phyloP scores from a whole-genome alignment of 495 filamentous ascomycete species.

The Tuber microsphaerosporum region DNA sequence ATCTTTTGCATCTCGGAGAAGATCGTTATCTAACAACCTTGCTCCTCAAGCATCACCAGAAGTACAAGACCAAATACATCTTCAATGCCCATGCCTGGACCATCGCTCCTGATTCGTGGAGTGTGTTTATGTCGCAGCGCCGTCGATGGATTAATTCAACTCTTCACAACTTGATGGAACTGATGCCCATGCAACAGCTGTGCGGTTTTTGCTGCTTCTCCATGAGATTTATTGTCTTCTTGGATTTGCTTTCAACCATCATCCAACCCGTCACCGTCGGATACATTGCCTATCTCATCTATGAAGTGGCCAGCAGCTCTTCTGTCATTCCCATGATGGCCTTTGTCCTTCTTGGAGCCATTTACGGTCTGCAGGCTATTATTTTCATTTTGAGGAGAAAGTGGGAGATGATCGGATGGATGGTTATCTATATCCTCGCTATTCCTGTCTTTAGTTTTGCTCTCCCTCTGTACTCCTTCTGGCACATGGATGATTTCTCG shows the following conservation, averaged over 20 bases:
- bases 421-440: slow-evolving; percentile 89
- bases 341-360: slow-evolving; percentile 81
- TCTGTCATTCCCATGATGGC: slow-evolving; percentile 69
- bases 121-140: slow-evolving; percentile 92
- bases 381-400: slow-evolving; percentile 94
- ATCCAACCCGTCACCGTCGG: slow-evolving; percentile 87
- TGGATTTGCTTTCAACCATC: slow-evolving; percentile 85
- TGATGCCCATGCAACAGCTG: slow-evolving; percentile 84
- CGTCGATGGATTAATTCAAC: slow-evolving; percentile 99
- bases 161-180: slow-evolving; percentile 92
- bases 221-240: slow-evolving; percentile 96
- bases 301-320: slow-evolving; percentile 55
- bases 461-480: slow-evolving; percentile 92
- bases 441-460: slow-evolving; percentile 87
- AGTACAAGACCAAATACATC: slow-evolving; percentile 97
- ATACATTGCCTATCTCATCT: slow-evolving; percentile 85
- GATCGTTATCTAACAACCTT: slow-evolving; percentile 95
- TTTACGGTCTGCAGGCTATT: slow-evolving; percentile 93
- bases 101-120: slow-evolving; percentile 86
- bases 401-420: slow-evolving; percentile 99
- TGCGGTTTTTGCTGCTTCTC: slow-evolving; percentile 99
- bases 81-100: slow-evolving; percentile 90
- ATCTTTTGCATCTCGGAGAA: slow-evolving; percentile 86
- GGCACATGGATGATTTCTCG: slow-evolving; percentile 99
- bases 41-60: slow-evolving; percentile 82